Evolutionary conservation across 139 green algal genomes (phyloP), one percentile per base, ranked within the genome.

Genomic region (Mesotaenium endlicherianum): DNA sequence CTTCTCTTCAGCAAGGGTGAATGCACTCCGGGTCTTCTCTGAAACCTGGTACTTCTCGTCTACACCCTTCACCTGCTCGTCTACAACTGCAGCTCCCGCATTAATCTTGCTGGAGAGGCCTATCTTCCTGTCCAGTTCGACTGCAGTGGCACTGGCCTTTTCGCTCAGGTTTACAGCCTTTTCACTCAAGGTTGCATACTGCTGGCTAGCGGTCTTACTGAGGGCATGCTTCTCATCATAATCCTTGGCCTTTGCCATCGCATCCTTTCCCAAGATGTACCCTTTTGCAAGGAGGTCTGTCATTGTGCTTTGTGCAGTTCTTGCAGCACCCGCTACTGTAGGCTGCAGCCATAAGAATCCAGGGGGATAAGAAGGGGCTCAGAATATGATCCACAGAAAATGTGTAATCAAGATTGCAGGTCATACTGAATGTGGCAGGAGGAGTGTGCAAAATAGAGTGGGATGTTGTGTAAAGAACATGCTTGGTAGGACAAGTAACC

Each of bases 211-310:
- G 30, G 69, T 70, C 38, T 58, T 69, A 20, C 53, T 85, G 70
- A 85, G 36, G 4, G 38, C 30, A 84, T 85, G 77, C 31, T 55
- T 43, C 11, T 85, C 77, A 40, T 85, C 77, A 67, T 83, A 84
- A 11, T 36, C 77, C 17, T 84, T 84, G 3, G 77, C 77, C 69
- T 57, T 84, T 58, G 34, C 6, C 77, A 83, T 59, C 3, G 70
- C 77, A 6, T 85, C 77, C 71, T 84, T 85, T 3, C 36, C 40
- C 34, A 85, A 34, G 11, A 83, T 84, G 77, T 85, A 85, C 4
- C 77, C 77, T 5, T 71, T 69, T 14, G 77, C 77, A 26, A 85
- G 72, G 53, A 85, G 57, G 14, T 58, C 49, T 8, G 77, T n/a
- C n/a, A n/a, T n/a, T n/a, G n/a, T n/a, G n/a, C n/a, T n/a, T n/a